Evolutionary conservation across 2,329 filamentous ascomycete species (phyloP), one percentile per base, ranked within the genome.

Genomic region (Curvularia eragrostidis): DNA sequence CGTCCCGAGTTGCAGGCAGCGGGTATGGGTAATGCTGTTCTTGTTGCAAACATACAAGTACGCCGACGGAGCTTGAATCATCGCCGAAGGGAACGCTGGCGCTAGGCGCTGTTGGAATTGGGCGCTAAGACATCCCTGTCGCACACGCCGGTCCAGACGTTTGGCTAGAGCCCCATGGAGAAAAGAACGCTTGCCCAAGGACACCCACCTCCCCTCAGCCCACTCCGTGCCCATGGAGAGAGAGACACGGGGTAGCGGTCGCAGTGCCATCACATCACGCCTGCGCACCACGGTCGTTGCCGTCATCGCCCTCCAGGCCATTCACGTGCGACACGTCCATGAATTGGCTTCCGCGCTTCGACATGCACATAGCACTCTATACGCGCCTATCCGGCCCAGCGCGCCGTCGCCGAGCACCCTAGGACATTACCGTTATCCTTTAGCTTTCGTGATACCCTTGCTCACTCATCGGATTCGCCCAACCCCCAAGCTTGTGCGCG

Each of bases 121-220:
- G 34, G 36, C 58, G 34, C 54, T 60, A 57, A 28, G 15, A 47
- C 12, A 36, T 19, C 38, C 36, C 51, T 48, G 28, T 13, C 34
- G 34, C 38, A 24, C 34, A 30, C 43, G 41, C 47, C 24, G 48
- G 36, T 50, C 48, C 38, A 51, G 42, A 30, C 26, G 44, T 48
- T 43, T 59, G 43, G 24, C 44, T 42, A 46, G 48, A 49, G 48
- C 44, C 57, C 48, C 44, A 13, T 52, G 48, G 48, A 59, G 53
- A 30, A 19, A 19, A 44, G 28, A 30, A 49, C 51, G 39, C 51
- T 41, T 49, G 18, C 41, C 48, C 47, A 43, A 42, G 32, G 39
- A 30, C 41, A 36, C 18, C 32, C 32, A 34, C 12, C 39, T 28
- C 44, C 41, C 41, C 30, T 21, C 48, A 30, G 28, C 26, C 28